These are phyloP conservation scores for Domatiomyces globalis DNA, from an alignment of 2,329 filamentous ascomycete genomes.

Conservation along the genomic window DNA sequence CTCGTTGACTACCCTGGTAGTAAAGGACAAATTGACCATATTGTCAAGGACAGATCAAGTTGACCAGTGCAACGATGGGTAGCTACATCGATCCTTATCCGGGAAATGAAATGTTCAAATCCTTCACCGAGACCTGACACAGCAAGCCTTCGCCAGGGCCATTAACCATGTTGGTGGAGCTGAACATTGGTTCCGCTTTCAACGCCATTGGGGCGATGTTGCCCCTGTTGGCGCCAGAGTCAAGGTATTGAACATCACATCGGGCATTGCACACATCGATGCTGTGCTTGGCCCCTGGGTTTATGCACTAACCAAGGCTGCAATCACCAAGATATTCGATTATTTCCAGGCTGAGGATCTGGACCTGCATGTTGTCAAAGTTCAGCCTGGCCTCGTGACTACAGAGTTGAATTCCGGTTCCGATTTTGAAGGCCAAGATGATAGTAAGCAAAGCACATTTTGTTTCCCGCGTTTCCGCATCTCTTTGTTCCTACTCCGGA, in stretches of 20 bases:
- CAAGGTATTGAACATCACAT: slow-evolving; percentile 5
- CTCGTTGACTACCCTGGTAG: too few species aligned
- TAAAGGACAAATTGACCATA: slow-evolving; percentile 3
- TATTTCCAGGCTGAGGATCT: slow-evolving; percentile 29
- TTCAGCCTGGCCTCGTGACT: slow-evolving; percentile 29
- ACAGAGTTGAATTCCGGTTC: slow-evolving; percentile 6
- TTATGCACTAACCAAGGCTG: slow-evolving; percentile 32
- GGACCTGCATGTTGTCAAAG: slow-evolving; percentile 25
- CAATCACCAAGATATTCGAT: slow-evolving; percentile 29
- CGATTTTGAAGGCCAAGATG: background rate
- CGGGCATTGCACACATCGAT: slow-evolving; percentile 2
- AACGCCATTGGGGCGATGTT: slow-evolving; percentile 7
- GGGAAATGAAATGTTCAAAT: slow-evolving; percentile 9
- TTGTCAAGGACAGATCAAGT: background rate
- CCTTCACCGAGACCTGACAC: slow-evolving; percentile 23
- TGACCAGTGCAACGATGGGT: slow-evolving; percentile 1
- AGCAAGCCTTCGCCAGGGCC: slow-evolving; percentile 17
- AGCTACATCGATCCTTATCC: slow-evolving; percentile 4
- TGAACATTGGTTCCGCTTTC: slow-evolving; percentile 5
- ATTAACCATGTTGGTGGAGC: slow-evolving; percentile 2
- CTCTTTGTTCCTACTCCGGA: background rate
- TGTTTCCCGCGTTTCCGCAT: background rate
- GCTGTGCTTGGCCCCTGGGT: slow-evolving; percentile 1
- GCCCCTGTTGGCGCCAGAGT: slow-evolving; percentile 1
- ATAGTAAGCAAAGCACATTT: background rate